phyloP scores from a whole-genome alignment of 2,329 filamentous ascomycete species.

The Dactylellina cionopaga region DNA sequence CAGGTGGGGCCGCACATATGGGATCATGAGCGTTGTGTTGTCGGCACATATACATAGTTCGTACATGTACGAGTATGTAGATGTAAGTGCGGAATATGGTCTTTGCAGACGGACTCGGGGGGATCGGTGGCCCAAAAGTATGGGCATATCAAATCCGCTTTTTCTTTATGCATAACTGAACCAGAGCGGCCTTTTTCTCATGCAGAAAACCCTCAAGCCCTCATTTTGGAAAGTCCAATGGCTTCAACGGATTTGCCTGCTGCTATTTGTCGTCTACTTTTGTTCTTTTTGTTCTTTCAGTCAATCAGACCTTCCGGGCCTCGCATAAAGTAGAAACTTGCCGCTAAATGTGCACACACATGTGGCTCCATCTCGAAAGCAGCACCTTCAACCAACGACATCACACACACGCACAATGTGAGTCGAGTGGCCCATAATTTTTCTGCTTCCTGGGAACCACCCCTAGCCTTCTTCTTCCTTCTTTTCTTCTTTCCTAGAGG shows the following conservation, averaged over 20 bases:
- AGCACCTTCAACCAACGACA: conserved; percentile 42
- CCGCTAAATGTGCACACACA: conserved; percentile 33
- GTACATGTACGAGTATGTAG: background rate
- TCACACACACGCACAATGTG: conserved; percentile 16
- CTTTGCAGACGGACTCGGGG: conserved; percentile 20
- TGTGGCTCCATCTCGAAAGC: conserved; percentile 24
- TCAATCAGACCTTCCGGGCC: conserved; percentile 49
- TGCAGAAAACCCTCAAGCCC: conserved; percentile 48
- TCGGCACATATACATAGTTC: conserved; percentile 17
- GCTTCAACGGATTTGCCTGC: conserved; percentile 24
- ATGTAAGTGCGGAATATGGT: conserved; percentile 4
- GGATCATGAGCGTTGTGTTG: conserved; percentile 41
- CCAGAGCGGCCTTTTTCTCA: conserved; percentile 27
- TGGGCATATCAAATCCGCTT: conserved; percentile 34
- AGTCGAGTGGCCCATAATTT: conserved; percentile 15
- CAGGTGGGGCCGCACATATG: conserved; percentile 7
- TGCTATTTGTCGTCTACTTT: conserved; percentile 33
- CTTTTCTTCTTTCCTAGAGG: conserved; percentile 2
- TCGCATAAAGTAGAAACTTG: conserved; percentile 45
- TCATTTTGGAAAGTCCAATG: conserved; percentile 52
- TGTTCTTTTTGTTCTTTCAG: too few species aligned
- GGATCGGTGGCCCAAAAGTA: conserved; percentile 29
- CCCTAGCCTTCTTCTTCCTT: background rate
- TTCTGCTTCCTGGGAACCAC: conserved; percentile 18
- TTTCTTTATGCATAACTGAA: conserved; percentile 38